These are phyloP conservation scores for Ustilaginoidea virens DNA, from an alignment of 2,329 filamentous ascomycete species.

Conservation along the genomic window DNA sequence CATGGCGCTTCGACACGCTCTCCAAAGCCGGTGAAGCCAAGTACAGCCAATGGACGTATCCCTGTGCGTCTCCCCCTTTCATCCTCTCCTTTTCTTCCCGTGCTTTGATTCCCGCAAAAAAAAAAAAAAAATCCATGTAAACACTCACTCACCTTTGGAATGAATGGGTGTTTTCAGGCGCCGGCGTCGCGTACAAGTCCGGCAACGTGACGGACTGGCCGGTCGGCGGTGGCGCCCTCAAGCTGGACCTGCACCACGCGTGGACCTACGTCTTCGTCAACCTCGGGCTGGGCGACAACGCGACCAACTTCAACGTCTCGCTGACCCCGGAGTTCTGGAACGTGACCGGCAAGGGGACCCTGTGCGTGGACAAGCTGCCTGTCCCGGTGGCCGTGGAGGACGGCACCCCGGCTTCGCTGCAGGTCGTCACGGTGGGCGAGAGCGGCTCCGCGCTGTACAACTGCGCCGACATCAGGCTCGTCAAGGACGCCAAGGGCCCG, in stretches of 20 bases:
- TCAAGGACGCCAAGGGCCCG: conserved; percentile 29
- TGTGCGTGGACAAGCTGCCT: conserved; percentile 47
- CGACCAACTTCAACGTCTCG: conserved; percentile 53
- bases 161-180: conserved; percentile 19
- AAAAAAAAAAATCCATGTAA: no score
- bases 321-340: conserved; percentile 44
- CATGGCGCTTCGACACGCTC: conserved; percentile 33
- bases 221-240: conserved; percentile 30
- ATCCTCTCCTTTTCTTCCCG: no score
- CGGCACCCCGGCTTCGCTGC: conserved; percentile 49
- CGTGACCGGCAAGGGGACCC: conserved; percentile 43
- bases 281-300: conserved; percentile 31
- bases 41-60: conserved; percentile 34
- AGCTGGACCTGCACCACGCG: conserved; percentile 32
- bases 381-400: conserved; percentile 40
- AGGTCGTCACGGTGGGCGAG: conserved; percentile 50
- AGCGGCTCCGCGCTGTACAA: conserved; percentile 50
- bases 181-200: conserved; percentile 26
- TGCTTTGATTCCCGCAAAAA: no score
- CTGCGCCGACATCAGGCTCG: conserved; percentile 62
- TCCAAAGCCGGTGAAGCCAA: conserved; percentile 16
- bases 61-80: conserved; percentile 24
- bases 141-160: background rate
- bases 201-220: conserved; percentile 38
- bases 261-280: conserved; percentile 40